Evolutionary conservation across 257 asterid species (phyloP).

Genomic region (Coffea canephora): DNA sequence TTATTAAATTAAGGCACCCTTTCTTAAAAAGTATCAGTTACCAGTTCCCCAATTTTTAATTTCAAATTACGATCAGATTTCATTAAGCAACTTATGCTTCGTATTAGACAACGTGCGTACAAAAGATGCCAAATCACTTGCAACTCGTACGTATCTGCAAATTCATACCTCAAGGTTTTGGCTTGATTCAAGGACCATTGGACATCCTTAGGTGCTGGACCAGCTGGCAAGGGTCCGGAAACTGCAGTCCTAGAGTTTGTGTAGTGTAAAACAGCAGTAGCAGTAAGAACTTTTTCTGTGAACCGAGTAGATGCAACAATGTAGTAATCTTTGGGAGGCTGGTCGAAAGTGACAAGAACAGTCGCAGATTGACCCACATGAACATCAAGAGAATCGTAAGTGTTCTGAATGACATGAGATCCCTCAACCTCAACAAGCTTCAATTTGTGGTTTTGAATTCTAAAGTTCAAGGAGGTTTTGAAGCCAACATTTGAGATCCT

Average conservation of each 20-base stretch:
- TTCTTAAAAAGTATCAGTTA: no score
- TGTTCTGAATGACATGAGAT: constrained; percentile 77
- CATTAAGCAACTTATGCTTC: background rate
- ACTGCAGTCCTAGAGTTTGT: constrained; percentile 53
- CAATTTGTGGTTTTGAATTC: constrained; percentile 85
- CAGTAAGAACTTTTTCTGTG: constrained; percentile 37
- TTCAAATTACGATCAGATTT: background rate
- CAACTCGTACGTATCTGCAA: background rate
- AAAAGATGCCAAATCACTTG: background rate
- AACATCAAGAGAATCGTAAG: constrained; percentile 68
- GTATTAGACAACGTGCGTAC: background rate
- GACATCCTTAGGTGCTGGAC: constrained; percentile 40
- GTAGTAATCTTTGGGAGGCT: constrained; percentile 71
- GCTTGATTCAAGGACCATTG: constrained; percentile 89
- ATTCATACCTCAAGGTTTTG: constrained; percentile 61
- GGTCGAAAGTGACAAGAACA: constrained; percentile 73
- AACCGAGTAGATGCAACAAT: constrained; percentile 88
- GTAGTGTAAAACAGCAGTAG: constrained; percentile 65
- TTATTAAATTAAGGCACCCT: no score
- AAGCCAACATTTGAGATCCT: constrained; percentile 83
- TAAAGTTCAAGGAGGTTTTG: constrained; percentile 67
- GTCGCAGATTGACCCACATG: constrained; percentile 87
- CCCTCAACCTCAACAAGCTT: constrained; percentile 94
- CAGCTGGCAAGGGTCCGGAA: constrained; percentile 71
- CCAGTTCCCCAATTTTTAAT: background rate